A percentile compares a stretch with the other conserved stretches of the same genome.
Evolutionary conservation across 2,329 filamentous ascomycete species (phyloP).

Genomic region (Fusarium transvaalense): DNA sequence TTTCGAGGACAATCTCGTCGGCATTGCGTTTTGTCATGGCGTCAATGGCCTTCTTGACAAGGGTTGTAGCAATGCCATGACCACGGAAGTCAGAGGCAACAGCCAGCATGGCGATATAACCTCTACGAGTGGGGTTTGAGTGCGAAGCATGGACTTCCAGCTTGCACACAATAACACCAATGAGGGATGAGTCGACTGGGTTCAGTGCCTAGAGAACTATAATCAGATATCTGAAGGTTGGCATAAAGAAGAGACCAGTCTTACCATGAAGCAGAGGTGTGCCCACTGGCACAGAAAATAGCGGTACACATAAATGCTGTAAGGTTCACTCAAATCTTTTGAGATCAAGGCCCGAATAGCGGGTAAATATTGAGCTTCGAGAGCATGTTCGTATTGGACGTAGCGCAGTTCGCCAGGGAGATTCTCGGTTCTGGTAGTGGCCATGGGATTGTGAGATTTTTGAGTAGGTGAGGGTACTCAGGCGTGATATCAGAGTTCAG

Average conservation of each 20-base stretch:
- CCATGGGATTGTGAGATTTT: conserved; percentile 49
- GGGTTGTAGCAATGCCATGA: conserved; percentile 85
- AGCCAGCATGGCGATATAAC: conserved; percentile 99
- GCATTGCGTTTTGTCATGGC: conserved; percentile 87
- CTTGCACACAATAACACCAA: conserved; percentile 95
- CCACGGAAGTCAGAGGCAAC: conserved; percentile 84
- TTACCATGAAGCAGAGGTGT: conserved; percentile 94
- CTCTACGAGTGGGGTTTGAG: conserved; percentile 78
- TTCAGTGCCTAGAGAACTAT: conserved; percentile 65
- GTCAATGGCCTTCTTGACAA: conserved; percentile 92
- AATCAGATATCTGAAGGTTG: conserved; percentile 27
- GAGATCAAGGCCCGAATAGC: conserved; percentile 93
- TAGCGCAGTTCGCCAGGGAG: conserved; percentile 66
- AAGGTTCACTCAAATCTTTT: conserved; percentile 96
- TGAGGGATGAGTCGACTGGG: conserved; percentile 71
- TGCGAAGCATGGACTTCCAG: conserved; percentile 90
- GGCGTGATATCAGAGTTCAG: not conserved
- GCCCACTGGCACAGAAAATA: conserved; percentile 99
- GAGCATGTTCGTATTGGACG: conserved; percentile 71
- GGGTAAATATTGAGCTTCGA: conserved; percentile 77
- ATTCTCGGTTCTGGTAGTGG: conserved; percentile 49
- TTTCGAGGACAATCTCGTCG: conserved; percentile 96
- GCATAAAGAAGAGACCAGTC: conserved; percentile 15
- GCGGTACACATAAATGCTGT: conserved; percentile 98
- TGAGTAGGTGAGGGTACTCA: conserved; percentile 2